These are phyloP conservation scores for Debaryomyces singareniensis DNA, from an alignment of 1,139 yeast genomes.

Conservation along the genomic window DNA sequence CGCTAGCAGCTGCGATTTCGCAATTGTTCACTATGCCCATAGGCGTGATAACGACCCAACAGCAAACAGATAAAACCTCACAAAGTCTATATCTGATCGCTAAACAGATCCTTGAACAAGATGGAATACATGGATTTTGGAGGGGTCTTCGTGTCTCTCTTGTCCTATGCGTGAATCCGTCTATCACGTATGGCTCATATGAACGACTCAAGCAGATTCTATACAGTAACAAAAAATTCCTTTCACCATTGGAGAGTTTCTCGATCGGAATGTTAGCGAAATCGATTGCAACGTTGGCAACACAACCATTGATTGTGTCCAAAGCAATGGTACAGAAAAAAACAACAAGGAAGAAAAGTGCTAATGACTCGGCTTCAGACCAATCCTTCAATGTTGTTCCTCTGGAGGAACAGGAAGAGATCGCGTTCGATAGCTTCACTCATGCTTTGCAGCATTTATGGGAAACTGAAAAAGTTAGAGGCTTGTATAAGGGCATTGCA, in stretches of 20 bases:
- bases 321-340: slow-evolving; percentile 74
- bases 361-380: slow-evolving; percentile 4
- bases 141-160: slow-evolving; percentile 77
- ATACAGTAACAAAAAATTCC: slow-evolving; percentile 38
- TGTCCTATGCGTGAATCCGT: slow-evolving; percentile 76
- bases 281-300: slow-evolving; percentile 70
- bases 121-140: slow-evolving; percentile 75
- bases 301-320: slow-evolving; percentile 83
- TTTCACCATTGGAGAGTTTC: slow-evolving; percentile 66
- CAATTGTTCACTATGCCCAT: slow-evolving; percentile 82
- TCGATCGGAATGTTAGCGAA: slow-evolving; percentile 74
- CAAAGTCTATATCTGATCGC: slow-evolving; percentile 43
- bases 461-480: slow-evolving; percentile 33
- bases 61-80: slow-evolving; percentile 46
- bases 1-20: slow-evolving; percentile 79
- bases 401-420: slow-evolving; percentile 25
- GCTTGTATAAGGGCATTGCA: slow-evolving; percentile 70
- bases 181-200: slow-evolving; percentile 81
- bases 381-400: slow-evolving; percentile 10
- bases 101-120: slow-evolving; percentile 53
- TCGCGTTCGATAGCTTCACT: slow-evolving; percentile 34
- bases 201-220: slow-evolving; percentile 59
- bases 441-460: slow-evolving; percentile 40
- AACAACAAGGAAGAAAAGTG: slow-evolving; percentile 6
- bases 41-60: slow-evolving; percentile 76